Percentiles rank a stretch among this genome's conserved stretches.
Conservation (phyloP, 73 alveolate genomes). For the Tetrahymena thermophila region DNA sequence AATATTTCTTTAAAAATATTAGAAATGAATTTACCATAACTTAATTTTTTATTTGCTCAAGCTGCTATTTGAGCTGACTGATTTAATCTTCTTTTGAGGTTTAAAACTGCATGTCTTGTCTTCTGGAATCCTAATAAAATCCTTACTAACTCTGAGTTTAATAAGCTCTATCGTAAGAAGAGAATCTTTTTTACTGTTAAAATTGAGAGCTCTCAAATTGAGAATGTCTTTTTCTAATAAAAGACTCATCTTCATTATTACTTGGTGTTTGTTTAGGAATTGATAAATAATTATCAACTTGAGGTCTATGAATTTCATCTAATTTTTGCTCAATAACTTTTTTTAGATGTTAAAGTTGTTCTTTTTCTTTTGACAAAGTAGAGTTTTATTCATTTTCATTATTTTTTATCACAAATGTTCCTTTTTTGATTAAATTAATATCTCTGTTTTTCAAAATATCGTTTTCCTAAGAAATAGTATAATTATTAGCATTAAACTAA, state of each 20-base stretch:
- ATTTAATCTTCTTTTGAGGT: background rate
- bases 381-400: background rate
- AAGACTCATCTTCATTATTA: background rate
- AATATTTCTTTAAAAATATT: background rate
- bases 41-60: background rate
- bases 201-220: background rate
- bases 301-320: background rate
- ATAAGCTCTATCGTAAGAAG: background rate
- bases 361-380: background rate
- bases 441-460: background rate
- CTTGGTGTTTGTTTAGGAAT: background rate
- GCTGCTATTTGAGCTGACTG: background rate
- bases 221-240: background rate
- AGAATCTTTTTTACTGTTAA: background rate
- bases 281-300: background rate
- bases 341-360: background rate
- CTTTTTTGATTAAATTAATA: background rate
- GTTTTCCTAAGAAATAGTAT: background rate
- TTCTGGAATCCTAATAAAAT: background rate
- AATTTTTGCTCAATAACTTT: background rate
- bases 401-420: background rate
- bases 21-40: background rate
- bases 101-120: background rate
- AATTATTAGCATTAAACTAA: background rate
- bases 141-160: background rate